Percentiles rank a stretch among this genome's conserved stretches.
Evolutionary conservation across 1,284 basidiomycete species (phyloP).

Genomic region (Takashimella koratensis): DNA sequence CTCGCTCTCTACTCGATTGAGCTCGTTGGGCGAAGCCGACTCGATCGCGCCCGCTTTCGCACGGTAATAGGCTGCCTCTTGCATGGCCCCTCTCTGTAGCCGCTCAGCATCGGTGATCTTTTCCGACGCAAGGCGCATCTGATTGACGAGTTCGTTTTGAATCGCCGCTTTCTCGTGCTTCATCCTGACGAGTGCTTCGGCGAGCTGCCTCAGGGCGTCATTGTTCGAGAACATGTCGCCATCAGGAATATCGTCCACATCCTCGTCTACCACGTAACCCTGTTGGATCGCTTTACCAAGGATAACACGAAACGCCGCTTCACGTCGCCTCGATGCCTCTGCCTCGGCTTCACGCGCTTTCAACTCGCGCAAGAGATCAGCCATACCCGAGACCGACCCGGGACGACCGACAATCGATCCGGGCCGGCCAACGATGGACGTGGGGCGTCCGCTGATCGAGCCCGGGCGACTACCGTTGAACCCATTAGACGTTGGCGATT

Average conservation of each 20-base stretch:
- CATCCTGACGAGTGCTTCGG: slow-evolving; percentile 67
- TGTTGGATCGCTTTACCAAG: slow-evolving; percentile 71
- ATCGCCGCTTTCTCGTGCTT: slow-evolving; percentile 57
- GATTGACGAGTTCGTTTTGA: slow-evolving; percentile 39
- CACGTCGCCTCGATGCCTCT: slow-evolving; percentile 70
- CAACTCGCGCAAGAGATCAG: slow-evolving; percentile 70
- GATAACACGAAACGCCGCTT: slow-evolving; percentile 82
- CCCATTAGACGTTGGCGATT: slow-evolving; percentile 59
- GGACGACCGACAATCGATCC: slow-evolving; percentile 41
- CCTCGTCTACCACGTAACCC: slow-evolving; percentile 71
- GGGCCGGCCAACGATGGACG: slow-evolving; percentile 10
- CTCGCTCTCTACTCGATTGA: slow-evolving; percentile 71
- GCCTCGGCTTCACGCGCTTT: slow-evolving; percentile 77
- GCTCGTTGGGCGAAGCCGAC: slow-evolving; percentile 61
- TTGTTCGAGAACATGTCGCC: slow-evolving; percentile 9
- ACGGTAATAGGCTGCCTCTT: slow-evolving; percentile 95
- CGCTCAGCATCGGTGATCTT: slow-evolving; percentile 77
- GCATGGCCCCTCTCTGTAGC: slow-evolving; percentile 71
- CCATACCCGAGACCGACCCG: slow-evolving; percentile 55
- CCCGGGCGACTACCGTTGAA: slow-evolving; percentile 39
- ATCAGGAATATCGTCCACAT: slow-evolving; percentile 23
- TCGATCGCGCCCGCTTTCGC: slow-evolving; percentile 89
- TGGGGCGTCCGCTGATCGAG: slow-evolving; percentile 11
- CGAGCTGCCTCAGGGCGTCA: slow-evolving; percentile 52
- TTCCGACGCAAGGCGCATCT: slow-evolving; percentile 63